phyloP scores from a whole-genome alignment of 1,284 basidiomycete species.

The Ustilago tritici region DNA sequence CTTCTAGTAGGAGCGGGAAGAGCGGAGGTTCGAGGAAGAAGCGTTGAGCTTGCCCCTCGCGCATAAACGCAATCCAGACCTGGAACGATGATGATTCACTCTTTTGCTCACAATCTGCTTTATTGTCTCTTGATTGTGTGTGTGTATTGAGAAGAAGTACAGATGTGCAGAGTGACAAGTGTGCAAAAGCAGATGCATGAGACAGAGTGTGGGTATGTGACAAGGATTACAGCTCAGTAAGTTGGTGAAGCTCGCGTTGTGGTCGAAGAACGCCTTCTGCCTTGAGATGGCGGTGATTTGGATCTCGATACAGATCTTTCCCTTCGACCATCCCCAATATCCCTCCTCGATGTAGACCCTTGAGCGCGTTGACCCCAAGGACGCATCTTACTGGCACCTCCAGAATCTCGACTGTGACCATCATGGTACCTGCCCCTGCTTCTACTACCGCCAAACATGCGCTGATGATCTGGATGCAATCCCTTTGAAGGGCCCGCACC shows the following conservation, averaged over 20 bases:
- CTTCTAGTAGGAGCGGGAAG: constrained; percentile 2
- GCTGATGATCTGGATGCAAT: constrained; percentile 26
- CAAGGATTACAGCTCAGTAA: constrained; percentile 8
- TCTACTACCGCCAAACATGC: background rate
- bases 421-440: background rate
- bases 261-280: constrained; percentile 13
- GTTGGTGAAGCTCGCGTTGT: constrained; percentile 23
- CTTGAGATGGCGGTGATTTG: constrained; percentile 6
- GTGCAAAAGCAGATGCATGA: background rate
- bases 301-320: constrained; percentile 19
- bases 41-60: constrained; percentile 8
- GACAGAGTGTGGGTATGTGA: background rate
- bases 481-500: background rate
- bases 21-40: constrained; percentile 25
- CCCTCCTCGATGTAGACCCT: background rate
- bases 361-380: constrained; percentile 14
- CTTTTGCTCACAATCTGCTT: background rate
- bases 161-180: background rate
- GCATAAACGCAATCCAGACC: background rate
- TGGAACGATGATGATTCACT: background rate
- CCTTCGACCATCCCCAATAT: background rate
- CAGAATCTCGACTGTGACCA: background rate
- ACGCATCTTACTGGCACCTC: constrained; percentile 7
- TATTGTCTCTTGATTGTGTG: background rate
- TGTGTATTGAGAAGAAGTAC: background rate